Conservation (phyloP, 257 asterid species). For the Orobanche coerulescens region DNA sequence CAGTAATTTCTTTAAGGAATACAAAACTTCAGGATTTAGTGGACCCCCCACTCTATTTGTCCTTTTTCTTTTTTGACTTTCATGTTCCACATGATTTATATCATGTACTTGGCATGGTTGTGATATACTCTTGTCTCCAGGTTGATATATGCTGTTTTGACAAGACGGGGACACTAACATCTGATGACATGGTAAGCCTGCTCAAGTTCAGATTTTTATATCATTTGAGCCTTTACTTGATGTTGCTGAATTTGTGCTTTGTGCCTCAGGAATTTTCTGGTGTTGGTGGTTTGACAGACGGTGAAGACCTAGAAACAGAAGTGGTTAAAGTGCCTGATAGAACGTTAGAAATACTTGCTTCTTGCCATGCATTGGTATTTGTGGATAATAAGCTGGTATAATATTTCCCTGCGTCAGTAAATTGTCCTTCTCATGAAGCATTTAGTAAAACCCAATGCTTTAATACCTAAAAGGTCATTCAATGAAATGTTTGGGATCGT, state of each 20-base stretch:
- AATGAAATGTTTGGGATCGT: constrained; percentile 1
- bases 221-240: constrained; percentile 17
- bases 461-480: neutral
- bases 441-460: constrained; percentile 2
- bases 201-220: constrained; percentile 18
- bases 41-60: neutral
- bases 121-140: constrained; percentile 37
- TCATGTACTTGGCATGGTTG: constrained; percentile 8
- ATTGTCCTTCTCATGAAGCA: neutral
- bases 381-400: constrained; percentile 97
- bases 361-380: constrained; percentile 97
- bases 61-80: neutral
- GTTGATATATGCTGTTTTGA: constrained; percentile 99
- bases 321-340: constrained; percentile 61
- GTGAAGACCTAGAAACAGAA: constrained; percentile 61
- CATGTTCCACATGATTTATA: constrained; percentile 8
- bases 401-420: neutral
- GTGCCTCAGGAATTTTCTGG: constrained; percentile 84
- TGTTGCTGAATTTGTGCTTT: constrained; percentile 11
- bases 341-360: constrained; percentile 81
- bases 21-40: neutral
- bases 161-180: constrained; percentile 94
- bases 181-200: constrained; percentile 91
- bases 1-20: neutral
- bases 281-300: constrained; percentile 84